Base-by-base conservation (phyloP, 306 rosid species). In the Gillenia trifoliata region DNA sequence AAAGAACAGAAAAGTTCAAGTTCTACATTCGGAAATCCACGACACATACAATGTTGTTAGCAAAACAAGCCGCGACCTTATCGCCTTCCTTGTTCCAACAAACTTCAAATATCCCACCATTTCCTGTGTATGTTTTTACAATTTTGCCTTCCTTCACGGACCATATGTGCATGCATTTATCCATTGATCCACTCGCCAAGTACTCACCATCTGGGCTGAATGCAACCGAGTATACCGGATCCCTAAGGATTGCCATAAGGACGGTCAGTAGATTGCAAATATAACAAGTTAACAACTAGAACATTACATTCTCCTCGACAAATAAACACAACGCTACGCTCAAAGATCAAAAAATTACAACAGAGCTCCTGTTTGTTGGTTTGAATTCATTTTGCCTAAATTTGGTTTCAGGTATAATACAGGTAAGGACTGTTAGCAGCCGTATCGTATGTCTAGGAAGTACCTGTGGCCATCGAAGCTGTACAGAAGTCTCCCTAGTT, bases 391-490 rank as follows among this genome's bases (percentile, higher is more conserved):
- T 56, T 56, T 7, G 29, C 62, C 41, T 38, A 10, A 38, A 8
- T 38, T 38, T 38, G 41, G 8, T 38, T 38, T 38, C 41, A 38
- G 41, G 41, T 8, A 8, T 38, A 38, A 38, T 38, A 38, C 41
- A 38, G n/a, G 41, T 38, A 38, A 38, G 11, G 11, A 8, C 41
- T 38, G 11, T 8, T 38, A 38, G 3, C 3, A 38, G 41, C 11
- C 41, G 9, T 38, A 38, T 38, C 2, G 41, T 8, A 38, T 0
- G 41, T 10, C 41, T 38, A 38, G 30, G 61, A 55, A 55, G 22
- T 75, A 88, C 93, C 93, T 82, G 86, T 88, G 90, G 66, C 90
- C 90, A 69, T 76, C 79, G 33, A 86, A 82, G 87, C 79, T 86
- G 86, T 54, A 66, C 60, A 84, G 77, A 23, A 84, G 77, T 74